Base-by-base conservation (phyloP, 2,329 filamentous ascomycete genomes). In the Colletotrichum higginsianum region DNA sequence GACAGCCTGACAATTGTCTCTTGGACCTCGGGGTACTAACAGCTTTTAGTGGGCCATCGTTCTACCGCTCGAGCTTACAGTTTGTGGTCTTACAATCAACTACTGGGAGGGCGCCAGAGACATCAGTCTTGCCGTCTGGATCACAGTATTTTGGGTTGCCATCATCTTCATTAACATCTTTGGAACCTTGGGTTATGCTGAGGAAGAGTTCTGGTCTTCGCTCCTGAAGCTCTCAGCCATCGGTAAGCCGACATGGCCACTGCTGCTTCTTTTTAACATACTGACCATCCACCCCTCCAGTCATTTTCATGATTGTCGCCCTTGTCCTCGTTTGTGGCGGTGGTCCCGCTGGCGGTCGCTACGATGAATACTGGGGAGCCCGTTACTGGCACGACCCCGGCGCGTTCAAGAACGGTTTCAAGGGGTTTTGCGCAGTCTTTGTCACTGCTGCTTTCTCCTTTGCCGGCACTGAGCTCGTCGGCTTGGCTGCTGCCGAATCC, bases 391-490 rank as follows among this genome's bases (percentile, higher is more conserved):
- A 86, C 65, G 77, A 86, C 30, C 83, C 86, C 0, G 86, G 86
- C 23, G 85, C 86, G 0, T 95, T 94, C 80, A 83, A 91, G 78
- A 89, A 93, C 76, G 92, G 92, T 38, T 94, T 94, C 83, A 92
- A 92, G 74, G 93, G 93, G 1, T 88, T 94, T 73, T 94, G 92
- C 79, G 87, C 86, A 71, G 90, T 91, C 62, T 93, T 93, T 74
- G 91, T 94, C 61, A 93, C 90, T 1, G 92, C 92, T 3, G 92
- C 92, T 4, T 94, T 94, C 77, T 84, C 92, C 26, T 94, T 94
- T 78, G 89, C 90, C 18, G 92, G 92, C 16, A 94, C 92, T 0
- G 92, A 94, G 78, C 84, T 93, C 2, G 92, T 94, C n/a, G 92
- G 92, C 75, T 86, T 94, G 3, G 91, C 92, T 3, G 92, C 92